Percentiles rank a stretch among this genome's conserved stretches.
These are phyloP conservation scores for Pythium rhizo-oryzae DNA, from an alignment of 352 stramenopile genomes.

Conservation along the genomic window DNA sequence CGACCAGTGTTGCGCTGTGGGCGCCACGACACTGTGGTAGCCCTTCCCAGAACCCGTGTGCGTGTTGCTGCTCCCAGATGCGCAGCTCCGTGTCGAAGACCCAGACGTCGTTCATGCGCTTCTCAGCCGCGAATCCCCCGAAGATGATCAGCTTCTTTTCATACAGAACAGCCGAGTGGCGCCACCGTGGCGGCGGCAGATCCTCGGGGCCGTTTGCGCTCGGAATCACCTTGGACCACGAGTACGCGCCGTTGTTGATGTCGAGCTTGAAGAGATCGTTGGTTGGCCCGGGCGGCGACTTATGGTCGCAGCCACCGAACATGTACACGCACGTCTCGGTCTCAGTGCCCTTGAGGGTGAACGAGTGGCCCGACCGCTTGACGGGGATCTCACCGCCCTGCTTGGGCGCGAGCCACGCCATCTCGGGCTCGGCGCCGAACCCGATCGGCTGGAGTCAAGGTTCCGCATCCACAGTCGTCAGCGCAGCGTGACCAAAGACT, in stretches of 20 bases:
- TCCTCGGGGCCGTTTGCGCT: slow-evolving; percentile 50
- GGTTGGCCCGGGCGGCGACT: slow-evolving; percentile 90
- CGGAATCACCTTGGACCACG: slow-evolving; percentile 65
- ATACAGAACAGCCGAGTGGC: slow-evolving; percentile 81
- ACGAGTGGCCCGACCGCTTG: slow-evolving; percentile 95
- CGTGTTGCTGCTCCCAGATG: slow-evolving; percentile 93
- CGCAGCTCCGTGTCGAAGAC: slow-evolving; percentile 94
- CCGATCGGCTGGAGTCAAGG: slow-evolving; percentile 63
- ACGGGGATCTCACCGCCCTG: slow-evolving; percentile 93
- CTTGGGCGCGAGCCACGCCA: slow-evolving; percentile 88
- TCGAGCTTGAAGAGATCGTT: slow-evolving; percentile 96
- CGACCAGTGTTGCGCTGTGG: slow-evolving; percentile 90
- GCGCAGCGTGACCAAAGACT: not conserved
- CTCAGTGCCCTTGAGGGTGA: slow-evolving; percentile 87
- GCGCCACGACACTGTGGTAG: slow-evolving; percentile 91
- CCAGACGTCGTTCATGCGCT: slow-evolving; percentile 97
- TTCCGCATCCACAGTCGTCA: slow-evolving; percentile 28
- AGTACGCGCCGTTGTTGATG: slow-evolving; percentile 82
- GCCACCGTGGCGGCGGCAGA: slow-evolving; percentile 76
- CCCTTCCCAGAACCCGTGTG: slow-evolving; percentile 88
- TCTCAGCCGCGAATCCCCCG: slow-evolving; percentile 92
- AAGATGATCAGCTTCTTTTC: slow-evolving; percentile 94
- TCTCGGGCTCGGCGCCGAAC: slow-evolving; percentile 85
- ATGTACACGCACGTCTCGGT: slow-evolving; percentile 75
- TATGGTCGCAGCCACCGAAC: slow-evolving; percentile 92